Evolutionary conservation across 805 yeast species (phyloP), one percentile per base, ranked within the genome.

Genomic region (Candida michaelii): DNA sequence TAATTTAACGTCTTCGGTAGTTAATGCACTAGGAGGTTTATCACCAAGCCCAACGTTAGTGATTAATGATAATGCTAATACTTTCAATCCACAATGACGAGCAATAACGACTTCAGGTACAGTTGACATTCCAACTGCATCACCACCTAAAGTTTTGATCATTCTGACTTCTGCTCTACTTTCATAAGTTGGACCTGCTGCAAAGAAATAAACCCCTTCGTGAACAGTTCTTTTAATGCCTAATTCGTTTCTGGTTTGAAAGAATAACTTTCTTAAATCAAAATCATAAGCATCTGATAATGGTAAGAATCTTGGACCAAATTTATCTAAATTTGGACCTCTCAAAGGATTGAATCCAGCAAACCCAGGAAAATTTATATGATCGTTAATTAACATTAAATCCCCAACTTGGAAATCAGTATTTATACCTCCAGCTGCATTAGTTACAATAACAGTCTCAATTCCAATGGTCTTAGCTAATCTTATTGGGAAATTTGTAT

Each of bases 81-180:
- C 96, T 49, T 71, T 75, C 67, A 93, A 63, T 1, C 90, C 95
- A 45, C 82, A 76, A 61, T 93, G 98, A 60, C 96, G 81, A 1
- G 97, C 98, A 14, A 89, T 84, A 47, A 89, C 80, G 2, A 89
- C 96, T 63, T 91, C 99, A 0, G 99, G 97, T 25, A 91, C 97
- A 0, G 98, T 93, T 44, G 96, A 85, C 99, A 91, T 91, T 3
- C 98, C 98, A 2, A 90, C 98, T 0, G 93, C 86, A 62, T 91
- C 98, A 39, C 88, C 97, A 8, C 98, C 98, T 21, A 85, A 50
- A 5, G 66, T 52, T 36, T 80, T 63, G 36, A 91, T 69, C 73
- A 83, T 72, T 44, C 95, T 73, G n/a, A 84, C 85, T 66, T 91
- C 99, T 0, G 97, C 96, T 54, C 97, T 74, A 2, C 87, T 78